phyloP scores from a whole-genome alignment of 495 filamentous ascomycete genomes.

The Oleoguttula mirabilis region DNA sequence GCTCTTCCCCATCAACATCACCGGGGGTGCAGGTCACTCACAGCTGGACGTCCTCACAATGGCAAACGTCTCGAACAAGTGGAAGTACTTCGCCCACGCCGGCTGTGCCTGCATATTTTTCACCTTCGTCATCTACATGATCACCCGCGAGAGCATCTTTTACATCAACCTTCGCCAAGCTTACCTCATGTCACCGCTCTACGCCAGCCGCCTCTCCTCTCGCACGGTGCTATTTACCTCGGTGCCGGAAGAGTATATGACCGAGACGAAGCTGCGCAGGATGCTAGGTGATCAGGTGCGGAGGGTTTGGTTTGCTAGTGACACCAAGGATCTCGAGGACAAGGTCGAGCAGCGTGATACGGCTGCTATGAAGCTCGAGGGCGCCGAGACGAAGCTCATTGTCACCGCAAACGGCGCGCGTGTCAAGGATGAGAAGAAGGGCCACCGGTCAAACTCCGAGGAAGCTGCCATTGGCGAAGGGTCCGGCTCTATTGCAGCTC shows the following conservation, averaged over 20 bases:
- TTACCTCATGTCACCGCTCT: conserved; percentile 76
- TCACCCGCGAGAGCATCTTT: conserved; percentile 84
- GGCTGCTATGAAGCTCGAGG: conserved; percentile 75
- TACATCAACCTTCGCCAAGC: conserved; percentile 95
- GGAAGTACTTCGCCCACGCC: conserved; percentile 66
- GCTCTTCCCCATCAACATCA: conserved; percentile 35
- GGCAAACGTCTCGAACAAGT: conserved; percentile 44
- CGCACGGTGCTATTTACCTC: conserved; percentile 86
- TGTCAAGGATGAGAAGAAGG: conserved; percentile 62
- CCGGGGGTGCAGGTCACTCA: conserved; percentile 38
- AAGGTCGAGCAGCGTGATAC: conserved; percentile 75
- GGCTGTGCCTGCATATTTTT: conserved; percentile 67
- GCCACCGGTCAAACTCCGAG: conserved; percentile 32
- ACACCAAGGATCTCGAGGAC: conserved; percentile 71
- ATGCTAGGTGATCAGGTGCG: conserved; percentile 74
- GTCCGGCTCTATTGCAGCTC: conserved; percentile 57
- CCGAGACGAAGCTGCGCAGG: conserved; percentile 57
- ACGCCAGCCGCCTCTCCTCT: conserved; percentile 81
- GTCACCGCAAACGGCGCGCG: conserved; percentile 67
- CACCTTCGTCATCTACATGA: conserved; percentile 75
- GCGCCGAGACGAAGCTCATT: conserved; percentile 78
- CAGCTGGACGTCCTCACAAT: conserved; percentile 74
- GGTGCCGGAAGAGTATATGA: conserved; percentile 63
- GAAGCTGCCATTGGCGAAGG: conserved; percentile 32
- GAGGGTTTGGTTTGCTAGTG: conserved; percentile 73